A percentile compares a stretch with the other conserved stretches of the same genome.
phyloP scores from a whole-genome alignment of 2,329 filamentous ascomycete genomes.

The Thielaviopsis cerberus region DNA sequence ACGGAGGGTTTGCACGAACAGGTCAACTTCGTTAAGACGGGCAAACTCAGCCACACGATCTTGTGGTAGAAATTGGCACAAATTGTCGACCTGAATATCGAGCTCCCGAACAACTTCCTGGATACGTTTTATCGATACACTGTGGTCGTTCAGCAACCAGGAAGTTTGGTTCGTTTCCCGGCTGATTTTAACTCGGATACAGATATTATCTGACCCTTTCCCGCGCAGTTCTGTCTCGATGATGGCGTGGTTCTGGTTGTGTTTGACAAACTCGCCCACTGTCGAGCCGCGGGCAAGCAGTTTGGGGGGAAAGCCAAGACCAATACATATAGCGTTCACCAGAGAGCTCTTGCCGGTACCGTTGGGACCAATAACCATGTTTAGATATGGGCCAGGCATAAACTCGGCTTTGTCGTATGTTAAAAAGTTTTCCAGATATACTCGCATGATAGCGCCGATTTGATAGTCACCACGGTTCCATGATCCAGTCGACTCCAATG shows the following conservation, averaged over 20 bases:
- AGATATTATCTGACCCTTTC: conserved; percentile 42
- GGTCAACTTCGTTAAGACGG: conserved; percentile 58
- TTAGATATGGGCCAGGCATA: conserved; percentile 73
- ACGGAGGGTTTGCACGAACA: conserved; percentile 70
- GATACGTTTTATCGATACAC: conserved; percentile 43
- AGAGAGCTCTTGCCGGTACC: conserved; percentile 95
- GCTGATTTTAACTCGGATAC: conserved; percentile 60
- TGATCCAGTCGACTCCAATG: not conserved
- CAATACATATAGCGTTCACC: conserved; percentile 89
- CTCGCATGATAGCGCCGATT: conserved; percentile 73
- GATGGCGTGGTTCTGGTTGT: conserved; percentile 55
- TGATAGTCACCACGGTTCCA: conserved; percentile 26
- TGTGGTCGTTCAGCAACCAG: conserved; percentile 59
- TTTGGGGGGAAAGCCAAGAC: conserved; percentile 66
- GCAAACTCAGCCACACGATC: conserved; percentile 93
- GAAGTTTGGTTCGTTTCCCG: conserved; percentile 63
- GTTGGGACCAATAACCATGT: conserved; percentile 98
- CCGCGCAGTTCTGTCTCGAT: conserved; percentile 83
- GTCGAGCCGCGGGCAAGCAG: conserved; percentile 73
- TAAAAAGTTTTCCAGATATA: conserved; percentile 75
- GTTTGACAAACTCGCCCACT: conserved; percentile 80
- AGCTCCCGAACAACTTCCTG: conserved; percentile 49
- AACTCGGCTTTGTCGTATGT: conserved; percentile 90
- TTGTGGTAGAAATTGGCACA: conserved; percentile 92
- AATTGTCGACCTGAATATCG: conserved; percentile 88